Base-by-base conservation (phyloP, 139 green algal genomes). In the Volvox reticuliferus region DNA sequence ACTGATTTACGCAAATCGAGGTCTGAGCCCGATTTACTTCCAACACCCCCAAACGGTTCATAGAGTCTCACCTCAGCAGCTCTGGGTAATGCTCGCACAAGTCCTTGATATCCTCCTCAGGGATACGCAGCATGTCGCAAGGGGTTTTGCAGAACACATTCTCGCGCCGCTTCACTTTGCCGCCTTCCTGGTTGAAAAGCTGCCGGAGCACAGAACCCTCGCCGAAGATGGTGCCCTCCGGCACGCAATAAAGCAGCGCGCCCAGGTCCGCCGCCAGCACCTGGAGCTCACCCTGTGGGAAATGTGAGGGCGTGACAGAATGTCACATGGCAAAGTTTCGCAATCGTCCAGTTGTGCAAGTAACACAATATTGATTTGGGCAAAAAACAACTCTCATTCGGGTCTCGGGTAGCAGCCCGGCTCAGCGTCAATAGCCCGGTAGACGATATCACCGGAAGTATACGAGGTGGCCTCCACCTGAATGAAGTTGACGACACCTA, bases 141-240 rank as follows among this genome's bases (percentile, higher is more conserved):
- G 91, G 82, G 0, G 82, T 91, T n/a, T 91, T 88, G 71, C 93
- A 95, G 73, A 83, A 94, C 69, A 95, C 92, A 77, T 93, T 94
- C 28, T 92, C 91, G 20, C 75, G 26, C 33, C 92, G 91, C 91
- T 93, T 94, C 75, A 91, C 82, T 36, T 91, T 89, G 35, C 62
- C 21, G 36, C 91, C 63, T 3, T 90, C 91, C 91, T 78, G 50
- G 14, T 65, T 22, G 33, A 76, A 78, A 26, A 94, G 35, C 37
- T 93, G 62, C 22, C 87, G 89, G 22, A 96, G 67, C 30, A 93
- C 73, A 0, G 50, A 83, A 33, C 32, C 30, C 88, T 96, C 94
- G 2, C 94, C 94, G 91, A 96, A 94, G 16, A 96, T 80, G 63
- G 77, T 90, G 35, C 91, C 92, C 69, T 96, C 94, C 6, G 91